A percentile compares a stretch with the other conserved stretches of the same genome.
phyloP scores from a whole-genome alignment of 192 early-diverging fungal species.

The Backusella mclennaniae region DNA sequence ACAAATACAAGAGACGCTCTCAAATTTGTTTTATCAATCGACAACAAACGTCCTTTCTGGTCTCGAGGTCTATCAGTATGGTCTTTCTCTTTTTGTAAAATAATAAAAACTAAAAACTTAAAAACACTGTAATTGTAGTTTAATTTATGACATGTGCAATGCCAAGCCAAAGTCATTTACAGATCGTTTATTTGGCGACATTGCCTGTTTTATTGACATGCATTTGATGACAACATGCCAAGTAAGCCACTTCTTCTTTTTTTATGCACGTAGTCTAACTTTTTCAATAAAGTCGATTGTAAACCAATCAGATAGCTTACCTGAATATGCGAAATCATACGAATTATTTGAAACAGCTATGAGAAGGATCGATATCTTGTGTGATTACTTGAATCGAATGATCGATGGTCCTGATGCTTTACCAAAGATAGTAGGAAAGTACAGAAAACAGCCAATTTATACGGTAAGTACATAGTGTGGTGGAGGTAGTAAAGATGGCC shows the following conservation, averaged over 20 bases:
- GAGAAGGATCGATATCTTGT: background rate
- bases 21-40: background rate
- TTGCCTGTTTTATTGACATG: background rate
- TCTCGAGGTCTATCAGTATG: background rate
- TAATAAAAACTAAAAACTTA: too few relatives aligned
- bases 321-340: background rate
- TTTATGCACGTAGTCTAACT: background rate
- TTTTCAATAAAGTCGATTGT: background rate
- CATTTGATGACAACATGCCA: background rate
- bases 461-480: background rate
- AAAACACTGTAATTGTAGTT: background rate
- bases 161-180: slow-evolving; percentile 2
- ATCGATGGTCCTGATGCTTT: background rate
- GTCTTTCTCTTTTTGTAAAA: background rate
- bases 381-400: background rate
- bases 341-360: background rate
- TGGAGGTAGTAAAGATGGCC: background rate
- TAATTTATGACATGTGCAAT: slow-evolving; percentile 1
- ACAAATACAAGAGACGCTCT: background rate
- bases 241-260: background rate
- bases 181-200: background rate
- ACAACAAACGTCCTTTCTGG: background rate
- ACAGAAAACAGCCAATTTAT: background rate
- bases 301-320: background rate
- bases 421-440: background rate